Percentiles rank a stretch among this genome's conserved stretches.
Evolutionary conservation across 768 basidiomycete genomes (phyloP).

Genomic region (Candolleomyces efflorescens): DNA sequence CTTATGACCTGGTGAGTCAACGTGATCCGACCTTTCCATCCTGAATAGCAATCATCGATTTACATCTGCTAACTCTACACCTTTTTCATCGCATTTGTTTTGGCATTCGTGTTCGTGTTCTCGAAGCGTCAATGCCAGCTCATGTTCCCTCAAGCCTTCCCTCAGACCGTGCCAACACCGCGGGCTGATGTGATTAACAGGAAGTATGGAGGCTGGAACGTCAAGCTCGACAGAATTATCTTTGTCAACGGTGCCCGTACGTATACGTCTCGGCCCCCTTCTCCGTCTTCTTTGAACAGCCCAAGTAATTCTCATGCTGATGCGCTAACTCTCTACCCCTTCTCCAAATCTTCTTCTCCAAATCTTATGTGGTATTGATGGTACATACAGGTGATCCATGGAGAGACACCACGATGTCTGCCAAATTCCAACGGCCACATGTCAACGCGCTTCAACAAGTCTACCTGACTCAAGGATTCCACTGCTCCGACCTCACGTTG

Average conservation of each 20-base stretch:
- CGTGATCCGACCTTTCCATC: background rate
- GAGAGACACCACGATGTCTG: slow-evolving; percentile 65
- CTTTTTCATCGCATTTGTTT: background rate
- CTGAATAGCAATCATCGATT: background rate
- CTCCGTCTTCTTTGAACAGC: too few relatives aligned
- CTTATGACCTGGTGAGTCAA: slow-evolving; percentile 47
- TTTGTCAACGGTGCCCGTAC: slow-evolving; percentile 66
- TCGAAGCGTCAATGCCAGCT: slow-evolving; percentile 62
- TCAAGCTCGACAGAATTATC: slow-evolving; percentile 53
- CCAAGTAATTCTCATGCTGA: background rate
- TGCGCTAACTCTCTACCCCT: background rate
- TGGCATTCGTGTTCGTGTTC: background rate
- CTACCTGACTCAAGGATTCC: slow-evolving; percentile 58
- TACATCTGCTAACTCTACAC: background rate
- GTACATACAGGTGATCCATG: slow-evolving; percentile 68
- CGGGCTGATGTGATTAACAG: slow-evolving; percentile 39
- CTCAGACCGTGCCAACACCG: slow-evolving; percentile 38
- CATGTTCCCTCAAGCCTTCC: slow-evolving; percentile 62
- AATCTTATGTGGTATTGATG: too few relatives aligned
- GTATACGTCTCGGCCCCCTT: slow-evolving; percentile 19
- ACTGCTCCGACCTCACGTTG: slow-evolving; percentile 54
- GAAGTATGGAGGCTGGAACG: slow-evolving; percentile 60
- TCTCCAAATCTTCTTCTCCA: background rate
- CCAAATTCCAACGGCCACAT: slow-evolving; percentile 38
- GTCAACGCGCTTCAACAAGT: slow-evolving; percentile 57